phyloP scores from a whole-genome alignment of 2,329 filamentous ascomycete species.

The Mollisiaceae sp. region DNA sequence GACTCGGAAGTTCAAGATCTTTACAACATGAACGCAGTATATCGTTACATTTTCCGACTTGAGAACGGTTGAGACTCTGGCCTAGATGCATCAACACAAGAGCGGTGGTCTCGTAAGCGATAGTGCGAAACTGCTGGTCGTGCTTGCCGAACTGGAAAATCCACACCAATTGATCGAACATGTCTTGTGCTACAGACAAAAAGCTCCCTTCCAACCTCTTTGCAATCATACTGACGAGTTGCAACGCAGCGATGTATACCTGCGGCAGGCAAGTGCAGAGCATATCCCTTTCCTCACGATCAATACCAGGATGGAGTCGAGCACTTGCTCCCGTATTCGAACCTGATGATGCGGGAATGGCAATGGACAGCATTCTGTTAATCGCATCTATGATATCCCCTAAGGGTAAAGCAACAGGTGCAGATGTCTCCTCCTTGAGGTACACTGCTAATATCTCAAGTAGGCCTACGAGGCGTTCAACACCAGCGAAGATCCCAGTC shows the following conservation, averaged over 20 bases:
- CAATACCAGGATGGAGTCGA: conserved; percentile 74
- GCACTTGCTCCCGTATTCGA: conserved; percentile 39
- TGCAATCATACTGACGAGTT: conserved; percentile 62
- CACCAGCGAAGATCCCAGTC: conserved; percentile 76
- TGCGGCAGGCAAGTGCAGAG: conserved; percentile 75
- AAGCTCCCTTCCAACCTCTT: conserved; percentile 62
- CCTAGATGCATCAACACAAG: conserved; percentile 67
- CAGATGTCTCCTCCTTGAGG: conserved; percentile 67
- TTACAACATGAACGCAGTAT: conserved; percentile 73
- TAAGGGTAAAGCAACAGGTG: conserved; percentile 69
- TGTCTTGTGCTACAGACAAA: conserved; percentile 63
- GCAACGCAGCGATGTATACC: conserved; percentile 74
- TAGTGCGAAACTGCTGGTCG: conserved; percentile 59
- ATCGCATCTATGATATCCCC: conserved; percentile 71
- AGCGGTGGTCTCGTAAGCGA: conserved; percentile 63
- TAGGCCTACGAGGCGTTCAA: conserved; percentile 70
- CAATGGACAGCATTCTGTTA: conserved; percentile 71
- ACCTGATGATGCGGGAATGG: conserved; percentile 46
- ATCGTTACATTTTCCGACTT: conserved; percentile 64
- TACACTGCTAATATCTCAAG: conserved; percentile 68
- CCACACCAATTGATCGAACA: conserved; percentile 74
- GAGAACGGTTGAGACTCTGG: conserved; percentile 67
- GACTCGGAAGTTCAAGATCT: conserved; percentile 65
- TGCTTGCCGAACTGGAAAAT: conserved; percentile 66
- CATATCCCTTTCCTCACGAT: conserved; percentile 80